A percentile compares a stretch with the other conserved stretches of the same genome.
These are phyloP conservation scores for Lactifluus volemus DNA, from an alignment of 768 basidiomycete genomes.

Conservation along the genomic window DNA sequence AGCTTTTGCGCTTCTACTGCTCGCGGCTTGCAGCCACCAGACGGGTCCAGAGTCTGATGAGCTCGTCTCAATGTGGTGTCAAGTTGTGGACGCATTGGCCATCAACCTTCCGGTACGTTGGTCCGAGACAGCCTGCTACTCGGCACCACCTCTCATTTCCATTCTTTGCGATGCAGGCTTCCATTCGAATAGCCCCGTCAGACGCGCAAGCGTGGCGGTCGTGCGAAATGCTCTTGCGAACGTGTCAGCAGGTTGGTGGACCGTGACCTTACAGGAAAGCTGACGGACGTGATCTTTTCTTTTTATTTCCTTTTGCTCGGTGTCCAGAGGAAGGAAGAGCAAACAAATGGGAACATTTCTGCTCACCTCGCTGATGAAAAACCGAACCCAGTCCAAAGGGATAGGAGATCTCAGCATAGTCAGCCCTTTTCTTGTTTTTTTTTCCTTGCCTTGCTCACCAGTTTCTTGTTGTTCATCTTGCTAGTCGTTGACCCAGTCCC, in stretches of 20 bases:
- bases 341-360: too few relatives aligned
- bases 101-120: conserved; percentile 39
- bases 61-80: conserved; percentile 33
- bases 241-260: conserved; percentile 32
- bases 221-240: conserved; percentile 36
- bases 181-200: conserved; percentile 26
- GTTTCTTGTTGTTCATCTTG: too few relatives aligned
- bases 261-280: conserved; percentile 4
- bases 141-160: not conserved
- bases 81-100: conserved; percentile 43
- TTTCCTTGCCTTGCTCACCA: too few relatives aligned
- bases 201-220: conserved; percentile 29
- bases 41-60: conserved; percentile 26
- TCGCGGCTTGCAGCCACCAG: conserved; percentile 29
- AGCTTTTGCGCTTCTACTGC: conserved; percentile 48
- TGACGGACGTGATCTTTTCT: conserved; percentile 4
- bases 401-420: too few relatives aligned
- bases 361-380: too few relatives aligned
- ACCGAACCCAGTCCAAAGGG: too few relatives aligned
- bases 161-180: conserved; percentile 23
- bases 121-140: not conserved
- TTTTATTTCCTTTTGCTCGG: not conserved
- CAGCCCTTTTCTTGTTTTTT: too few relatives aligned
- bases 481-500: too few relatives aligned
- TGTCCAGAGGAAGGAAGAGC: conserved; percentile 10